These are phyloP conservation scores for Pestalotiopsis sp. DNA, from an alignment of 2,329 filamentous ascomycete genomes.

Conservation along the genomic window DNA sequence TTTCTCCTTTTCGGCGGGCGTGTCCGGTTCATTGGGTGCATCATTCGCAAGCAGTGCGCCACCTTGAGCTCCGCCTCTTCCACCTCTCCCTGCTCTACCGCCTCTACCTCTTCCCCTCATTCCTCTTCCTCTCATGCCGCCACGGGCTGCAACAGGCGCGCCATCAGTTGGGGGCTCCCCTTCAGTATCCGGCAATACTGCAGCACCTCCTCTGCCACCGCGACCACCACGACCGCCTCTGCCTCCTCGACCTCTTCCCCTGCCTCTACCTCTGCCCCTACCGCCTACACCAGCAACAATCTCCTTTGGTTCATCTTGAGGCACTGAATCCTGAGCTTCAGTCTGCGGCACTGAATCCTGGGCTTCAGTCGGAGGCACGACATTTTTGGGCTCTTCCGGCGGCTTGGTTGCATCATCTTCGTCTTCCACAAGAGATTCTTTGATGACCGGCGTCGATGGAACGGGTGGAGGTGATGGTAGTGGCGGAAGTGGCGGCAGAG, in stretches of 20 bases:
- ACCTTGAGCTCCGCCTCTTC: neutral
- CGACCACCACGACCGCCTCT: neutral
- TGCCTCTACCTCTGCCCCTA: neutral
- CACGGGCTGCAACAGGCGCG: neutral
- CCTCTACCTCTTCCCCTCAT: neutral
- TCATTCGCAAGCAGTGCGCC: neutral
- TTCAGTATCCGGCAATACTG: neutral
- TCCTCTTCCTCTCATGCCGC: constrained; percentile 2
- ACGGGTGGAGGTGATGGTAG: neutral
- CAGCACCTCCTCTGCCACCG: neutral
- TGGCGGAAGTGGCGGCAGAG: neutral
- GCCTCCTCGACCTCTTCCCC: neutral
- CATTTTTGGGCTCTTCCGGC: neutral
- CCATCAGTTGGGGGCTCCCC: neutral
- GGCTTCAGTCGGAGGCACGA: neutral
- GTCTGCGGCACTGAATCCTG: neutral
- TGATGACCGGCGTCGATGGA: neutral
- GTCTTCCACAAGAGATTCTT: neutral
- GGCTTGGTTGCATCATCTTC: neutral
- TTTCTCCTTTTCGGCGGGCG: neutral
- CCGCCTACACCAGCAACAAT: neutral
- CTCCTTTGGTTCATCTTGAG: neutral
- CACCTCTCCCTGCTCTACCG: neutral
- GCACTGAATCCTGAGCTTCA: neutral
- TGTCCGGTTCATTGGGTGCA: neutral